phyloP scores from a whole-genome alignment of 2,329 filamentous ascomycete genomes.

The Pestalotiopsis sp. region DNA sequence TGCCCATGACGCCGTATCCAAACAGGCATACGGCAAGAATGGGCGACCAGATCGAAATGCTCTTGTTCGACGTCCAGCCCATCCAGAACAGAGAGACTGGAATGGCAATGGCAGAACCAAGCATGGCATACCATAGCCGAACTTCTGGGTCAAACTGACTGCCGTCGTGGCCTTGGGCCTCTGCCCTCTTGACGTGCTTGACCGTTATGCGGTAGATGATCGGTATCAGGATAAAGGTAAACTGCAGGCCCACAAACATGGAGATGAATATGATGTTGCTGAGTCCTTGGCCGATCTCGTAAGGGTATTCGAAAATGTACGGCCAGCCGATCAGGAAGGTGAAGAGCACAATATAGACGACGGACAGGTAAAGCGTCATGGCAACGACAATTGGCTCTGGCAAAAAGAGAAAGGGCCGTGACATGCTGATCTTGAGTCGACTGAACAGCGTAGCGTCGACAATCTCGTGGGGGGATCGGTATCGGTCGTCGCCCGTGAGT shows the following conservation, averaged over 20 bases:
- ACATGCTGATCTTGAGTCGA: constrained; percentile 44
- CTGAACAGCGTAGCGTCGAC: constrained; percentile 53
- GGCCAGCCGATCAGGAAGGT: constrained; percentile 54
- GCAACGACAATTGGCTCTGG: constrained; percentile 41
- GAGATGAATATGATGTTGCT: constrained; percentile 45
- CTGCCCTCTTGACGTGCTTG: constrained; percentile 27
- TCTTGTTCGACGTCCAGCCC: constrained; percentile 45
- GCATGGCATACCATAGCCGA: constrained; percentile 43
- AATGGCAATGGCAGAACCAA: constrained; percentile 41
- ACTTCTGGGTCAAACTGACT: constrained; percentile 36
- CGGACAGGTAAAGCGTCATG: constrained; percentile 50
- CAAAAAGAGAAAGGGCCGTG: constrained; percentile 41
- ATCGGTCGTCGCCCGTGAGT: constrained; percentile 63
- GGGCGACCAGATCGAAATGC: constrained; percentile 45
- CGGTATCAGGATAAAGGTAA: constrained; percentile 33
- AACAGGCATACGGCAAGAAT: constrained; percentile 44
- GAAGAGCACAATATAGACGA: constrained; percentile 56
- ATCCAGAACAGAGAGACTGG: constrained; percentile 53
- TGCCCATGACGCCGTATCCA: constrained; percentile 46
- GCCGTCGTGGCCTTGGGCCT: constrained; percentile 40
- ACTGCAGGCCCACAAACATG: constrained; percentile 42
- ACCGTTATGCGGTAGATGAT: constrained; percentile 34
- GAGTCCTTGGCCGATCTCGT: constrained; percentile 42
- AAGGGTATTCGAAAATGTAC: constrained; percentile 47
- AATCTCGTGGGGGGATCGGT: constrained; percentile 65